These are phyloP conservation scores for Ascochyta rabiei DNA, from an alignment of 2,329 filamentous ascomycete species.

Conservation along the genomic window DNA sequence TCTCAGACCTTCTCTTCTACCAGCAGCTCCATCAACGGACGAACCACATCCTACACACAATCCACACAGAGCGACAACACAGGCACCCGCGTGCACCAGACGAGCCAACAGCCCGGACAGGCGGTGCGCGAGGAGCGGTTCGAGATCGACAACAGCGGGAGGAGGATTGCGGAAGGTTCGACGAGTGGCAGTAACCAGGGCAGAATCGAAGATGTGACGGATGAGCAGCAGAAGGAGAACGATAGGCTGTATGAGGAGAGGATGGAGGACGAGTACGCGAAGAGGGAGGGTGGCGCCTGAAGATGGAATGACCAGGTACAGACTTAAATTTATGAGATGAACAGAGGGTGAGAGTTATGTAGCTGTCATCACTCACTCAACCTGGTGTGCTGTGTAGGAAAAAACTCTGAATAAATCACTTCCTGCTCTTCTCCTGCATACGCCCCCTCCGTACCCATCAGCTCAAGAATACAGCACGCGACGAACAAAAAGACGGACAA, in stretches of 20 bases:
- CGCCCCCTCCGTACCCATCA: no score
- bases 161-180: conserved; percentile 21
- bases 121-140: conserved; percentile 32
- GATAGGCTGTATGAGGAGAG: conserved; percentile 48
- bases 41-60: conserved; percentile 34
- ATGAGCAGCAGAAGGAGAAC: conserved; percentile 42
- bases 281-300: conserved; percentile 48
- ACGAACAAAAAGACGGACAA: no score
- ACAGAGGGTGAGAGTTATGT: no score
- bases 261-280: conserved; percentile 51
- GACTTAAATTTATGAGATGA: neutral
- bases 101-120: conserved; percentile 36
- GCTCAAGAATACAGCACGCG: no score
- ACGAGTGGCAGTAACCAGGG: conserved; percentile 4
- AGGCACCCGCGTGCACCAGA: conserved; percentile 37
- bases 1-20: conserved; percentile 35
- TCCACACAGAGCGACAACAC: conserved; percentile 33
- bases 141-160: conserved; percentile 30
- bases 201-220: conserved; percentile 43
- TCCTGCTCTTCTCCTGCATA: no score
- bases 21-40: conserved; percentile 35
- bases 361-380: no score
- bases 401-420: no score
- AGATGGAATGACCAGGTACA: neutral
- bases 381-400: no score